Conservation (phyloP, 2,329 filamentous ascomycete genomes). For the Spiromastix sp. region DNA sequence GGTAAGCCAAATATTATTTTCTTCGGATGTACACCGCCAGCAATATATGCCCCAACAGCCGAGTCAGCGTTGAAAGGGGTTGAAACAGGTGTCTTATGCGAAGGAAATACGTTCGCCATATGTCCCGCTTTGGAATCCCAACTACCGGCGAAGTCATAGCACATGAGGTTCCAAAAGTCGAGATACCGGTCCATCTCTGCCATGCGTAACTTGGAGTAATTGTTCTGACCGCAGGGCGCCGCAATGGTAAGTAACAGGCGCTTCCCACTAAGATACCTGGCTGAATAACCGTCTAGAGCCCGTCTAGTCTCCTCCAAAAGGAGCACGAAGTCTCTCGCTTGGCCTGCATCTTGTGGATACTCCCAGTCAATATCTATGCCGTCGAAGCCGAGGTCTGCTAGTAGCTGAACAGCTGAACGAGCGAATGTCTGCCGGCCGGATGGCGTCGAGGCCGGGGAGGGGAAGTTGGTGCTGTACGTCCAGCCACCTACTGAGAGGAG, state of each 20-base stretch:
- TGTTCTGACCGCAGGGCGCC: slow-evolving; percentile 30
- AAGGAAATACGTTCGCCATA: slow-evolving; percentile 64
- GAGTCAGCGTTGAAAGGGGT: slow-evolving; percentile 71
- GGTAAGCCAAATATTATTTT: slow-evolving; percentile 91
- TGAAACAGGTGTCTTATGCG: slow-evolving; percentile 40
- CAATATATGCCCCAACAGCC: slow-evolving; percentile 61
- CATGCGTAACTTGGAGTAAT: slow-evolving; percentile 29
- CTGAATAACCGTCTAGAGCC: slow-evolving; percentile 33
- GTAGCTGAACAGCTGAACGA: slow-evolving; percentile 55
- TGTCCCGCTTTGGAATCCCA: slow-evolving; percentile 68
- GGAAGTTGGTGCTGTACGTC: slow-evolving; percentile 67
- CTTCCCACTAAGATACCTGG: slow-evolving; percentile 25
- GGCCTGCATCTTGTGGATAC: slow-evolving; percentile 21
- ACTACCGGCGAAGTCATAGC: slow-evolving; percentile 76
- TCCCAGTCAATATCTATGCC: slow-evolving; percentile 36
- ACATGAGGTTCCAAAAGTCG: slow-evolving; percentile 56
- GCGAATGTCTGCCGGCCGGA: slow-evolving; percentile 55
- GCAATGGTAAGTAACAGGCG: slow-evolving; percentile 39
- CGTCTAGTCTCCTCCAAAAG: slow-evolving; percentile 20
- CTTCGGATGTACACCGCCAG: slow-evolving; percentile 49
- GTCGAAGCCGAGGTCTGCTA: slow-evolving; percentile 66
- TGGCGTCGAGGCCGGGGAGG: slow-evolving; percentile 50
- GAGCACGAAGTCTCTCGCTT: slow-evolving; percentile 27
- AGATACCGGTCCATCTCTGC: slow-evolving; percentile 37
- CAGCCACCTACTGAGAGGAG: slow-evolving; percentile 78